phyloP scores from a whole-genome alignment of 192 early-diverging fungal species.

The Funneliformis geosporum region DNA sequence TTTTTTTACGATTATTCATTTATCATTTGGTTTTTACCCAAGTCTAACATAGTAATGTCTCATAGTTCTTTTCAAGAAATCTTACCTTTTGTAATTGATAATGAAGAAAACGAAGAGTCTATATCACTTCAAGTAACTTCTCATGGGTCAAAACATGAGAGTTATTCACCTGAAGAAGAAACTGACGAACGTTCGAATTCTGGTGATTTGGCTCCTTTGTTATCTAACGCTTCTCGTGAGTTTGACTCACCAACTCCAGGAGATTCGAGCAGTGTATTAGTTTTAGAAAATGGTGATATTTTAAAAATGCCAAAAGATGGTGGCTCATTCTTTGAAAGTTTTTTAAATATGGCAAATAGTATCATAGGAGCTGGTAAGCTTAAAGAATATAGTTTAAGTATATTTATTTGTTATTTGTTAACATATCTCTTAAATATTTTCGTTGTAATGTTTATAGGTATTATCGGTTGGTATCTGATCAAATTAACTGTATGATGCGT shows the following conservation, averaged over 20 bases:
- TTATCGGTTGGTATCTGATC: slow-evolving; percentile 30
- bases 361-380: slow-evolving; percentile 87
- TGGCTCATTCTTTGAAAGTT: slow-evolving; percentile 58
- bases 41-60: background rate
- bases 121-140: slow-evolving; percentile 8
- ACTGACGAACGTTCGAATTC: background rate
- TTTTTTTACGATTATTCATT: no score
- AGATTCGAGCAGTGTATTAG: background rate
- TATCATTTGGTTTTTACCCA: background rate
- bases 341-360: slow-evolving; percentile 88
- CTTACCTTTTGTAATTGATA: background rate
- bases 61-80: background rate
- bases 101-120: slow-evolving; percentile 4
- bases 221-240: background rate
- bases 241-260: background rate
- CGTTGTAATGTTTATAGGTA: slow-evolving; percentile 18
- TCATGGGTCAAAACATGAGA: background rate
- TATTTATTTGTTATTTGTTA: background rate
- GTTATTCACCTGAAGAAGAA: background rate
- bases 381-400: background rate
- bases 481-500: no score
- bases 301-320: slow-evolving; percentile 51
- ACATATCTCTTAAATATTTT: background rate
- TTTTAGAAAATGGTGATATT: background rate
- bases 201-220: background rate